Conservation (phyloP, 495 filamentous ascomycete genomes). For the Daldinia loculata region DNA sequence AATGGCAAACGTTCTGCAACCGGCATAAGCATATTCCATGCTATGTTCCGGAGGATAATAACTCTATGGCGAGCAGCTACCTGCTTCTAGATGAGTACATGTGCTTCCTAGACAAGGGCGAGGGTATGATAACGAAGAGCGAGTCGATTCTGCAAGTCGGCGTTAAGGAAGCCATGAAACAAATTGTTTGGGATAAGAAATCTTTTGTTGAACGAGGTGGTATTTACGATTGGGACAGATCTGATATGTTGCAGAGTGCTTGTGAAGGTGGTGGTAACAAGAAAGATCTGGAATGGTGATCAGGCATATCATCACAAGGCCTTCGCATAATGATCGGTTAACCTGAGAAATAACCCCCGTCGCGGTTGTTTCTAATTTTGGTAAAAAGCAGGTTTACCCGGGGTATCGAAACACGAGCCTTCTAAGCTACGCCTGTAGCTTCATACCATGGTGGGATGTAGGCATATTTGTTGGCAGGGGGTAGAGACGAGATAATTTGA, state of each 20-base stretch:
- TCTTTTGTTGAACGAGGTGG: constrained; percentile 60
- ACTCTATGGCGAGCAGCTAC: constrained; percentile 62
- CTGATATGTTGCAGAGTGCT: background rate
- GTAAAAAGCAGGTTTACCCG: too few relatives aligned
- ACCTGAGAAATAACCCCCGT: too few relatives aligned
- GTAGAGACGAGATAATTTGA: background rate
- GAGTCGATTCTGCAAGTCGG: constrained; percentile 61
- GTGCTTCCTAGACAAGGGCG: constrained; percentile 61
- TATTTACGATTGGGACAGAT: constrained; percentile 60
- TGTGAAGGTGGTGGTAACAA: background rate
- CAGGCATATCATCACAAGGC: background rate
- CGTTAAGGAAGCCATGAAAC: constrained; percentile 57
- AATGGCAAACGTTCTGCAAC: constrained; percentile 59
- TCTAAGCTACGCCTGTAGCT: background rate
- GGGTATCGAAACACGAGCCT: too few relatives aligned
- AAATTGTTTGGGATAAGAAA: constrained; percentile 61
- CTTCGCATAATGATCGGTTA: background rate
- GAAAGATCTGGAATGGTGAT: background rate
- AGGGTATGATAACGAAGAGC: constrained; percentile 50
- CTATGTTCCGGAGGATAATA: constrained; percentile 61
- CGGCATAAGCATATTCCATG: constrained; percentile 53
- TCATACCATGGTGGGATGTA: too few relatives aligned
- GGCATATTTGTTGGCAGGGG: background rate
- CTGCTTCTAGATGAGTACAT: constrained; percentile 65
- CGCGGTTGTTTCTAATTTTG: too few relatives aligned